Base-by-base conservation (phyloP, 2,329 filamentous ascomycete species). In the Zarea fungicola region DNA sequence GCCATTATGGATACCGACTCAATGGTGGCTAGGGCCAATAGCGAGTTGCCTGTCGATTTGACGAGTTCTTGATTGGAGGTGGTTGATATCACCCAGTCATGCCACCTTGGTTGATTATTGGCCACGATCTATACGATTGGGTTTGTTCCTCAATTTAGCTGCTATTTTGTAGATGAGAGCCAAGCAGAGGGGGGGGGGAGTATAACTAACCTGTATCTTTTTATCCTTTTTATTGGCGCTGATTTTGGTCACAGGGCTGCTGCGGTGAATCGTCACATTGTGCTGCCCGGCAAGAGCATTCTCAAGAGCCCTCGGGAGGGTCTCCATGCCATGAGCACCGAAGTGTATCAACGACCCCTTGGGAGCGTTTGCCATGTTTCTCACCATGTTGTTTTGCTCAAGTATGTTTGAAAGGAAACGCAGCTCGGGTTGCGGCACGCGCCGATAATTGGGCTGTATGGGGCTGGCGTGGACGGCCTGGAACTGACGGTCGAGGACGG, bases 1-100 rank as follows among this genome's bases (percentile, higher is more conserved):
- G 91, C 87, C 83, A 91, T 91, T 56, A 96, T 90, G 26, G 84
- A 91, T 25, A 92, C 86, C 29, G 84, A 80, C 46, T 80, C 76
- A 14, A 80, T 78, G 36, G 76, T 62, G 16, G 64, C 62, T 10
- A 87, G 73, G 26, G 72, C 63, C 5, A 75, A 72, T 6, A 83
- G 68, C 6, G 61, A 54, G 36, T 59, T 56, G 18, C 56, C 52
- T 3, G 69, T 65, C 25, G 73, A 54, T 22, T 58, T 51, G 42
- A 69, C 65, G 14, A 80, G 70, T 2, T 68, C 57, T 31, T 73
- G 68, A 51, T 72, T 73, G 39, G 74, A 75, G 21, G 87, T 65
- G n/a, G 85, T 84, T 16, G 81, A 84, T 43, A 89, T 76, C 44
- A 82, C 80, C 56, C 82, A 77, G 62, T 81, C 69, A 60, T 77